phyloP scores from a whole-genome alignment of 257 asterid genomes.

The Penstemon eatonii region DNA sequence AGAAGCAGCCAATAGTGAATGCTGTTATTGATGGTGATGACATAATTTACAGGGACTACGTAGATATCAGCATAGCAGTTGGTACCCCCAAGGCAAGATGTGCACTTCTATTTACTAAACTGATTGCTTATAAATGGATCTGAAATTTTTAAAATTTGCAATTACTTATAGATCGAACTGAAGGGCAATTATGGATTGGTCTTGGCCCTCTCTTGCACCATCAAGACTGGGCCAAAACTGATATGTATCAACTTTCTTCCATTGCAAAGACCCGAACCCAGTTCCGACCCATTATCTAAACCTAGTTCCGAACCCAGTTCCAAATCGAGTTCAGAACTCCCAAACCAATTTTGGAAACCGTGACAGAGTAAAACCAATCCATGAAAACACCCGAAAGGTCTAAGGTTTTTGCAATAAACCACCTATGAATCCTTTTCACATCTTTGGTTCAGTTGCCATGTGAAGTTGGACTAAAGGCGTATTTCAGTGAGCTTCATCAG shows the following conservation, averaged over 20 bases:
- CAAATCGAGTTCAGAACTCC: too few species aligned
- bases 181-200: too few species aligned
- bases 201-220: too few species aligned
- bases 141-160: not conserved
- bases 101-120: slow-evolving; percentile 10
- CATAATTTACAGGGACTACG: slow-evolving; percentile 86
- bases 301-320: too few species aligned
- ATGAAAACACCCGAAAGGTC: not conserved
- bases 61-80: slow-evolving; percentile 97
- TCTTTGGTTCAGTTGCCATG: not conserved
- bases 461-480: slow-evolving; percentile 13
- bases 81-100: slow-evolving; percentile 92
- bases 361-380: too few species aligned
- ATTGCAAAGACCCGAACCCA: too few species aligned
- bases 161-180: not conserved
- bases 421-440: slow-evolving; percentile 2
- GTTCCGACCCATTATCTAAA: too few species aligned
- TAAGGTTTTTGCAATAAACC: not conserved
- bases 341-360: too few species aligned
- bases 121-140: slow-evolving; percentile 18
- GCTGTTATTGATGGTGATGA: slow-evolving; percentile 99
- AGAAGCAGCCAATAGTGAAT: slow-evolving; percentile 88
- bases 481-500: not conserved
- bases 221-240: too few species aligned
- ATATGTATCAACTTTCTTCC: too few species aligned